phyloP scores from a whole-genome alignment of 192 early-diverging fungal genomes.

The Entophlyctis luteolus region DNA sequence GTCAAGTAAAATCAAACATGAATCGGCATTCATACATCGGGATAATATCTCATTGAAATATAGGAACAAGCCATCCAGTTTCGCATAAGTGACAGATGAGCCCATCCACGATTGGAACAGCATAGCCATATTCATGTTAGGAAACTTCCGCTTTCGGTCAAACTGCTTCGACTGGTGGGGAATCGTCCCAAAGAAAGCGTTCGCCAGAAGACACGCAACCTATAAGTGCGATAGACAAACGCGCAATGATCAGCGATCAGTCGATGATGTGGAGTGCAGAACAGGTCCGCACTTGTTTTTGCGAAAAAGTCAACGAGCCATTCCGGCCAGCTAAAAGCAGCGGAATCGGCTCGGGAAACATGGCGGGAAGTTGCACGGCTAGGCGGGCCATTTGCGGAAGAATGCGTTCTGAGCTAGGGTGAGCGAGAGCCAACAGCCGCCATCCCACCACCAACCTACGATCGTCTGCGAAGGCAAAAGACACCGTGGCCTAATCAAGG shows the following conservation, averaged over 20 bases:
- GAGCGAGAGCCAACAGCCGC: not conserved
- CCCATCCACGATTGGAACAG: constrained; percentile 30
- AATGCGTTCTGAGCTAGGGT: not conserved
- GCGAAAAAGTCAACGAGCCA: constrained; percentile 39
- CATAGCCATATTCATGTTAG: constrained; percentile 31
- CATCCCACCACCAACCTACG: not conserved
- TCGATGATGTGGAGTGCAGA: not conserved
- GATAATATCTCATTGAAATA: constrained; percentile 32
- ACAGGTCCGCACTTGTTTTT: constrained; percentile 29
- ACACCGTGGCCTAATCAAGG: not conserved
- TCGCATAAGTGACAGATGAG: constrained; percentile 11
- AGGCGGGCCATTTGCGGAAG: constrained; percentile 33
- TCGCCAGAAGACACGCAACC: constrained; percentile 39
- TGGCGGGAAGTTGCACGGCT: constrained; percentile 32
- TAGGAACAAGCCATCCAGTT: constrained; percentile 35
- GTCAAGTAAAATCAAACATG: constrained; percentile 1
- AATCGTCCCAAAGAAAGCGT: constrained; percentile 50
- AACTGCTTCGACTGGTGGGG: constrained; percentile 28
- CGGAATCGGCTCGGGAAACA: constrained; percentile 33
- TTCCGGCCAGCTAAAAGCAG: constrained; percentile 26
- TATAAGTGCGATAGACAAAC: not conserved
- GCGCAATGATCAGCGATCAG: not conserved
- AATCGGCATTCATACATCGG: constrained; percentile 4
- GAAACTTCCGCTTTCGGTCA: constrained; percentile 23
- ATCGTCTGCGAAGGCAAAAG: not conserved